These are phyloP conservation scores for Astrothelium macrocarpum DNA, from an alignment of 495 filamentous ascomycete species.

Conservation along the genomic window DNA sequence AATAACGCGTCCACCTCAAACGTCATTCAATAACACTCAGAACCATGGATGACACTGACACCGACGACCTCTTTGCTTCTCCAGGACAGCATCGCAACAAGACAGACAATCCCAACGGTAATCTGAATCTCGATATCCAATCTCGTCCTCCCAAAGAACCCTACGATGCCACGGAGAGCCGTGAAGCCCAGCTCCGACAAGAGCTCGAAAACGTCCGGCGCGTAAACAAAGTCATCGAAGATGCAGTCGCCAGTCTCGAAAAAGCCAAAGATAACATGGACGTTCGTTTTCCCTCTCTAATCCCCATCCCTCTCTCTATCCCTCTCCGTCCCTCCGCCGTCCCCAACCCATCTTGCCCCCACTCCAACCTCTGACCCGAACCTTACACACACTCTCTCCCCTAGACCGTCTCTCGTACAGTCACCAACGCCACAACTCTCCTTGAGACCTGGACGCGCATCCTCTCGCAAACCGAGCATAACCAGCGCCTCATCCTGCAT, in stretches of 20 bases:
- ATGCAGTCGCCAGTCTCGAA: conserved; percentile 67
- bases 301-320: not conserved
- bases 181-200: conserved; percentile 59
- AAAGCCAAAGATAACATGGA: conserved; percentile 86
- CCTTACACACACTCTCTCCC: not conserved
- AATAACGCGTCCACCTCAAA: not conserved
- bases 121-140: not conserved
- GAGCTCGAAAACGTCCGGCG: conserved; percentile 76
- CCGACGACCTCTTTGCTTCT: conserved; percentile 64
- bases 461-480: conserved; percentile 92
- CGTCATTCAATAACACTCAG: not conserved
- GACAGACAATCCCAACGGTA: conserved; percentile 3
- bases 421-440: conserved; percentile 81
- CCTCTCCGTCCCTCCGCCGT: too few relatives aligned
- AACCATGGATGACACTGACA: conserved; percentile 44
- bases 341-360: not conserved
- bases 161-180: conserved; percentile 35
- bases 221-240: conserved; percentile 81
- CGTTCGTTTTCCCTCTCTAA: conserved; percentile 37
- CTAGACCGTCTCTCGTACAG: conserved; percentile 79
- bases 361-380: conserved; percentile 6
- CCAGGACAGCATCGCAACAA: conserved; percentile 40
- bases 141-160: conserved; percentile 15
- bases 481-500: conserved; percentile 82
- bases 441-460: conserved; percentile 94